Evolutionary conservation across 2,329 filamentous ascomycete genomes (phyloP).

Genomic region (Diaporthe citri): DNA sequence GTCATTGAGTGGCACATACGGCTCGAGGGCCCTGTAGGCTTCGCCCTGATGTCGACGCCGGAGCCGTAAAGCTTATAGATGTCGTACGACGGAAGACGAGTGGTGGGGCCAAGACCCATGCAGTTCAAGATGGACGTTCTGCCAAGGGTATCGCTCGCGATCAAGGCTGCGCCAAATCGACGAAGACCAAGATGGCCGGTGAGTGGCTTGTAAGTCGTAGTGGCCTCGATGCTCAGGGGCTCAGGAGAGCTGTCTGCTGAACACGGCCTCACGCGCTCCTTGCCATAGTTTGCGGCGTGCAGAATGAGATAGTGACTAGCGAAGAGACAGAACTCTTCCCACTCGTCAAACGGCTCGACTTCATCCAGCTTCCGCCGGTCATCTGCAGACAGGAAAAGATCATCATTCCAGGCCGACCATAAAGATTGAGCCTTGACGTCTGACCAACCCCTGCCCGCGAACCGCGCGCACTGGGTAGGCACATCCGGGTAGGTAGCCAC

Average conservation of each 20-base stretch:
- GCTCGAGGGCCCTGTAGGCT: constrained; percentile 52
- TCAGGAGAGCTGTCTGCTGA: not conserved
- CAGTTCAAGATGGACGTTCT: constrained; percentile 59
- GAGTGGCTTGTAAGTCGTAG: constrained; percentile 52
- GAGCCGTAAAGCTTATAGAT: constrained; percentile 53
- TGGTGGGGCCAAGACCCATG: constrained; percentile 59
- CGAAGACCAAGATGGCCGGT: constrained; percentile 60
- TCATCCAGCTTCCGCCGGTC: constrained; percentile 74
- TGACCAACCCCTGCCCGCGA: constrained; percentile 76
- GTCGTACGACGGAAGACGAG: constrained; percentile 63
- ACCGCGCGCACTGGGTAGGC: constrained; percentile 76
- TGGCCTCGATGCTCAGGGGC: constrained; percentile 30
- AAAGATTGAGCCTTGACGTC: constrained; percentile 74
- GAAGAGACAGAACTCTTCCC: constrained; percentile 93
- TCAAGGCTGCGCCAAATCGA: constrained; percentile 71
- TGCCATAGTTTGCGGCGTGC: constrained; percentile 64
- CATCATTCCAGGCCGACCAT: constrained; percentile 85
- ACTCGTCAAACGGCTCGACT: constrained; percentile 91
- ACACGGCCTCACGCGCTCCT: not conserved
- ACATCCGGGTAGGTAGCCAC: constrained; percentile 77
- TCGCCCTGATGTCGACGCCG: constrained; percentile 38
- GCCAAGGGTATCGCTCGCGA: constrained; percentile 53
- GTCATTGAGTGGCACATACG: constrained; percentile 85
- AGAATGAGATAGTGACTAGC: constrained; percentile 87
- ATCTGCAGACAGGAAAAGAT: constrained; percentile 70